A percentile compares a stretch with the other conserved stretches of the same genome.
These are phyloP conservation scores for Fusarium falciforme DNA, from an alignment of 2,329 filamentous ascomycete genomes.

Conservation along the genomic window DNA sequence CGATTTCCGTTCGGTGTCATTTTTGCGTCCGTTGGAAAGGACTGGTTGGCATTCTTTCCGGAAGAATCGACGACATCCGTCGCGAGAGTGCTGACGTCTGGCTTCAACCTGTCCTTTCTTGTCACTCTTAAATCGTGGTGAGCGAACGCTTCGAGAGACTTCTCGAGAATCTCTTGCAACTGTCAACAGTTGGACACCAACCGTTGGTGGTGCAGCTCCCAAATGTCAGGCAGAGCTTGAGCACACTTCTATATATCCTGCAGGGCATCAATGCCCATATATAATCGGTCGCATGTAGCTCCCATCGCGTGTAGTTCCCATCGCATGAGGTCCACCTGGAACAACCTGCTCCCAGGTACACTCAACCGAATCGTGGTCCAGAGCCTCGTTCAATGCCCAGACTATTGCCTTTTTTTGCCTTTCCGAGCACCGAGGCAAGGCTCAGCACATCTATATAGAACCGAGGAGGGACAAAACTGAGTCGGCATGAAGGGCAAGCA, in stretches of 20 bases:
- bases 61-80: not conserved
- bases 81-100: not conserved
- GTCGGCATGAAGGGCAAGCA: too few relatives aligned
- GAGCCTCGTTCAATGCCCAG: not conserved
- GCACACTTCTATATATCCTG: not conserved
- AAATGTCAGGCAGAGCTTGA: not conserved
- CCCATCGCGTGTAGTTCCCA: not conserved
- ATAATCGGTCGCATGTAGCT: not conserved
- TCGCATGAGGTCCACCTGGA: not conserved
- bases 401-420: not conserved
- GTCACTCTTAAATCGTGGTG: not conserved
- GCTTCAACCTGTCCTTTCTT: not conserved
- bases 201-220: not conserved
- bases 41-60: not conserved
- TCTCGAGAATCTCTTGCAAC: not conserved
- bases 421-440: not conserved
- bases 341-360: not conserved
- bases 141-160: not conserved
- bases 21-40: not conserved
- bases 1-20: not conserved
- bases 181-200: not conserved
- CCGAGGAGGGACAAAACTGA: too few relatives aligned
- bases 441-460: not conserved
- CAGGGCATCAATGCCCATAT: not conserved
- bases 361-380: not conserved